phyloP scores from a whole-genome alignment of 129 eudicot species.

The Pulicaria dysenterica region DNA sequence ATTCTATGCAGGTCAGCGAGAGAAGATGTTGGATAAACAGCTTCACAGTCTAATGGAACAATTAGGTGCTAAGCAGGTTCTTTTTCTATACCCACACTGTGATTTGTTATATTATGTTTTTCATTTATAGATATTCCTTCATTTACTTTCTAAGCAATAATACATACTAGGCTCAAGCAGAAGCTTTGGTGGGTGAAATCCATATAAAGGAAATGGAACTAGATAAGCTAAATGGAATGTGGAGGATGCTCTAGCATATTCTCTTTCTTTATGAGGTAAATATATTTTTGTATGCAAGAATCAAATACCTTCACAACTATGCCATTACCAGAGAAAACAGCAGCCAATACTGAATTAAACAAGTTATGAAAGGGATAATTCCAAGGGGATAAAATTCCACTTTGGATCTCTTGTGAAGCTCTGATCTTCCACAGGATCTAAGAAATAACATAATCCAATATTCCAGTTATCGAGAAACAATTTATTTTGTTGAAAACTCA shows the following conservation, averaged over 20 bases:
- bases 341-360: conserved; percentile 95
- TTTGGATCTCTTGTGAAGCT: conserved; percentile 87
- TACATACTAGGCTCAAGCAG: conserved; percentile 74
- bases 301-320: conserved; percentile 81
- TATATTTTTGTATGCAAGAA: neutral
- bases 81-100: conserved; percentile 4
- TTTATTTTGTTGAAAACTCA: neutral
- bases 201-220: conserved; percentile 83
- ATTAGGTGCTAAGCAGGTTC: conserved; percentile 86
- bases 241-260: conserved; percentile 40
- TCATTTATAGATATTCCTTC: neutral
- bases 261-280: neutral
- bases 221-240: conserved; percentile 64
- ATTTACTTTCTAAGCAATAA: neutral
- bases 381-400: conserved; percentile 98
- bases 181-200: conserved; percentile 71
- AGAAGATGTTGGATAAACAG: conserved; percentile 82
- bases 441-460: conserved; percentile 14
- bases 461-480: neutral
- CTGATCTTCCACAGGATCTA: conserved; percentile 93
- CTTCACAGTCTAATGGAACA: conserved; percentile 91
- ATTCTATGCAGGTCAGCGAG: conserved; percentile 72
- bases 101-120: neutral
- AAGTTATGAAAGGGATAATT: conserved; percentile 97
- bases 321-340: conserved; percentile 93